Percentiles rank a stretch among this genome's conserved stretches.
These are phyloP conservation scores for Lophiostoma macrostomum DNA, from an alignment of 495 filamentous ascomycete genomes.

Conservation along the genomic window DNA sequence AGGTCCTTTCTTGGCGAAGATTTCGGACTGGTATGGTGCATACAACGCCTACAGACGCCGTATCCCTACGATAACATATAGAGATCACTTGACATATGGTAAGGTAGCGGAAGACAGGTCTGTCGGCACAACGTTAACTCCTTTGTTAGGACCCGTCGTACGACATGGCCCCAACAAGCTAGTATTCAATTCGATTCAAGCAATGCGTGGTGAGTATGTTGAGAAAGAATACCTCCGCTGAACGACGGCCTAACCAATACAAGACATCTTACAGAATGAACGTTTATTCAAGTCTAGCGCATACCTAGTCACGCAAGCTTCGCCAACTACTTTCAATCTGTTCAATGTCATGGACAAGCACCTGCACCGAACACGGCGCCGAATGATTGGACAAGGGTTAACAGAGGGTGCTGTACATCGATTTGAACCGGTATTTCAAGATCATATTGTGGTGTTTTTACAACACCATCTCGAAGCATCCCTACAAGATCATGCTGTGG, in stretches of 20 bases:
- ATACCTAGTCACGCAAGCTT: constrained; percentile 7
- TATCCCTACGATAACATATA: constrained; percentile 5
- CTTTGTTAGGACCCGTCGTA: background rate
- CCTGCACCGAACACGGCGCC: constrained; percentile 11
- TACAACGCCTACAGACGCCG: background rate
- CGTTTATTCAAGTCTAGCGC: constrained; percentile 1
- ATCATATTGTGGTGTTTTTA: constrained; percentile 21
- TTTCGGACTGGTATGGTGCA: constrained; percentile 13
- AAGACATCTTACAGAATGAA: constrained; percentile 14
- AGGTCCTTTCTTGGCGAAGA: constrained; percentile 5
- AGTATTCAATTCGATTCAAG: constrained; percentile 8
- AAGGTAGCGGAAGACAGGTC: background rate
- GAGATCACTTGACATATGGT: constrained; percentile 13
- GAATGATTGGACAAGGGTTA: constrained; percentile 23
- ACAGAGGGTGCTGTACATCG: constrained; percentile 24
- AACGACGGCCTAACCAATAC: background rate
- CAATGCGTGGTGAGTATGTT: constrained; percentile 5
- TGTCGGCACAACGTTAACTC: too few relatives aligned
- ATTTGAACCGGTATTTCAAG: constrained; percentile 17
- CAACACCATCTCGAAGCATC: constrained; percentile 12
- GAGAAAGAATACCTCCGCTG: too few relatives aligned
- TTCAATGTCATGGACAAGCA: constrained; percentile 21
- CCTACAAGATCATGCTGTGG: constrained; percentile 18
- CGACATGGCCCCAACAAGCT: constrained; percentile 18
- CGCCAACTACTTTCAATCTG: constrained; percentile 4